Conservation (phyloP, 148 eudicot species). For the Nepenthes gracilis region DNA sequence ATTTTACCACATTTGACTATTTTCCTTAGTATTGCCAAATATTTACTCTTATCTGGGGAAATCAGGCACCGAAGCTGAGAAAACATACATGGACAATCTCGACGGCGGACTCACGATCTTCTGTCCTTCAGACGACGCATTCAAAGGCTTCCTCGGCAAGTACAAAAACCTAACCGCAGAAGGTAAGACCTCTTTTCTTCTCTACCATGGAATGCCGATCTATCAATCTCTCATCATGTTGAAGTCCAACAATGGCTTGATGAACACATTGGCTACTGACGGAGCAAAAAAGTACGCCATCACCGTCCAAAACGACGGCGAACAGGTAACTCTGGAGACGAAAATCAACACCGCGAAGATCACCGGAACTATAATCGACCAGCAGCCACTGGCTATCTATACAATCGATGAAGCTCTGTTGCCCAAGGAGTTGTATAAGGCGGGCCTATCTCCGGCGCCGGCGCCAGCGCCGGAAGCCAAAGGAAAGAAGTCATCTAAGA, state of each 20-base stretch:
- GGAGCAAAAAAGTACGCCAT: conserved; percentile 60
- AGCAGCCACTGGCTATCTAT: conserved; percentile 67
- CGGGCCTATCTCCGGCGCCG: conserved; percentile 48
- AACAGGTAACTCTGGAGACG: conserved; percentile 50
- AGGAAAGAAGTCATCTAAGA: conserved; percentile 27
- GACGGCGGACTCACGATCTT: conserved; percentile 78
- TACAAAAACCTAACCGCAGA: conserved; percentile 54
- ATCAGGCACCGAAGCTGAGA: conserved; percentile 30
- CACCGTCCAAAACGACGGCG: conserved; percentile 79
- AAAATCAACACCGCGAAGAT: conserved; percentile 52
- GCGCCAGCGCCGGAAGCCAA: conserved; percentile 68
- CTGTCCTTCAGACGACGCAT: conserved; percentile 70
- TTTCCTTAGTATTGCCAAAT: too few relatives aligned
- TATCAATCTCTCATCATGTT: conserved; percentile 52
- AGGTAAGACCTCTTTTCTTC: conserved; percentile 48
- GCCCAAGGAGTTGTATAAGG: conserved; percentile 68
- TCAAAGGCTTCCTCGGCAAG: conserved; percentile 55
- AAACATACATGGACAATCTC: conserved; percentile 31
- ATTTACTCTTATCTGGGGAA: conserved; percentile 10
- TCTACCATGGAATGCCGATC: conserved; percentile 68
- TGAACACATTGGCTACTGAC: conserved; percentile 86
- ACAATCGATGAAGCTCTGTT: conserved; percentile 55
- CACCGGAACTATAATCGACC: conserved; percentile 48
- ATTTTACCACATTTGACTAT: too few relatives aligned
- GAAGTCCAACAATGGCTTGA: conserved; percentile 67